Conservation (phyloP, 225 moss, liverwort and hornwort genomes). For the Neckera pumila region DNA sequence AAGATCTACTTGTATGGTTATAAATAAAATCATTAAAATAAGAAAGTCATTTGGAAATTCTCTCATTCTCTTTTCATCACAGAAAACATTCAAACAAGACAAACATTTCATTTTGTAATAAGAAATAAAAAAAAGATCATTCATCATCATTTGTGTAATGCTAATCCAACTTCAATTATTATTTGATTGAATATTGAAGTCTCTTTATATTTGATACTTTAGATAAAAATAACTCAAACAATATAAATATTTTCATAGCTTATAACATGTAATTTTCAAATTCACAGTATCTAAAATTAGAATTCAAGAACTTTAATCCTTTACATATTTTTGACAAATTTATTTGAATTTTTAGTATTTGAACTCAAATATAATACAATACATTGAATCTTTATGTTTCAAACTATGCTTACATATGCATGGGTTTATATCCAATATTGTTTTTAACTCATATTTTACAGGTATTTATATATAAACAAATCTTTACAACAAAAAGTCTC, state of each 20-base stretch:
- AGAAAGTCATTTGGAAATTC: rapidly evolving
- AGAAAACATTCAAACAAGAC: too few relatives aligned
- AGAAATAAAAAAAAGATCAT: not conserved
- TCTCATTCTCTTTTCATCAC: not conserved
- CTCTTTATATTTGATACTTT: not conserved
- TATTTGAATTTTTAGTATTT: not conserved
- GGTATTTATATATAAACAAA: not conserved
- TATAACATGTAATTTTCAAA: not conserved
- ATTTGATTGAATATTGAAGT: not conserved
- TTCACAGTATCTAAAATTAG: not conserved
- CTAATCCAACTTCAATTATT: not conserved
- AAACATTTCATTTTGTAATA: too few relatives aligned
- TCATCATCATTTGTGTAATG: not conserved
- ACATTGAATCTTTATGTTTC: not conserved
- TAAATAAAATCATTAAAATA: not conserved
- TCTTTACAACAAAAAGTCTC: not conserved
- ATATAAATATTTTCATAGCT: rapidly evolving
- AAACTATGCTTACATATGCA: not conserved
- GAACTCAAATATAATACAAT: too few relatives aligned
- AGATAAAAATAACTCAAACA: not conserved
- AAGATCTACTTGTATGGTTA: too few relatives aligned
- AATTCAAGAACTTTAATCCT: too few relatives aligned
- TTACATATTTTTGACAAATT: not conserved
- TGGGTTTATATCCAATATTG: not conserved
- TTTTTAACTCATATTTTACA: not conserved